A percentile compares a stretch with the other conserved stretches of the same genome.
These are phyloP conservation scores for Centrapalus pauciflorus DNA, from an alignment of 129 eudicot species.

Conservation along the genomic window DNA sequence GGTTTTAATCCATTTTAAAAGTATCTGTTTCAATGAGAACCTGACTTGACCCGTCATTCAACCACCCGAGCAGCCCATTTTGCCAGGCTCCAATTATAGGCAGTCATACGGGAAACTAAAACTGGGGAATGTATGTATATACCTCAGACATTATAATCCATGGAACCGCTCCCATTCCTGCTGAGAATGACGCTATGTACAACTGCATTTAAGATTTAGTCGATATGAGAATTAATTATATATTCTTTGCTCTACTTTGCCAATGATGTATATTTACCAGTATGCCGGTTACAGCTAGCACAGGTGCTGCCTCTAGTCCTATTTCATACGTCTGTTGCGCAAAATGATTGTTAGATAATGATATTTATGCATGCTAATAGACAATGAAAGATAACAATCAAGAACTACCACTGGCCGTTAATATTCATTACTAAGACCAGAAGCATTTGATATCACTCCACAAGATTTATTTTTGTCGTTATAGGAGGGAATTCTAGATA, in stretches of 20 bases:
- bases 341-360: constrained; percentile 1
- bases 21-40: background rate
- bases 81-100: background rate
- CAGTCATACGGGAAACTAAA: background rate
- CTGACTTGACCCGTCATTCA: background rate
- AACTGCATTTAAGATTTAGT: constrained; percentile 42
- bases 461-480: background rate
- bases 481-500: background rate
- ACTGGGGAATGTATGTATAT: background rate
- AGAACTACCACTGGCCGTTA: background rate
- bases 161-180: constrained; percentile 98
- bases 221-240: background rate
- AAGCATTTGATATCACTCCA: background rate
- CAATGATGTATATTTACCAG: constrained; percentile 45
- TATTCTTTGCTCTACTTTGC: background rate
- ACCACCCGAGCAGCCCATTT: too few species aligned
- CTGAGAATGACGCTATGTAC: constrained; percentile 66
- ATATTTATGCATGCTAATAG: background rate
- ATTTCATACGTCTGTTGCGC: constrained; percentile 53
- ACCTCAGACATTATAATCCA: constrained; percentile 99
- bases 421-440: background rate
- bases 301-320: constrained; percentile 62
- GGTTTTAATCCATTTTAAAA: background rate
- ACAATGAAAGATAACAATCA: background rate
- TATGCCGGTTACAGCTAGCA: constrained; percentile 82